Conservation (phyloP, 2,329 filamentous ascomycete species). For the Didymella pinodella region DNA sequence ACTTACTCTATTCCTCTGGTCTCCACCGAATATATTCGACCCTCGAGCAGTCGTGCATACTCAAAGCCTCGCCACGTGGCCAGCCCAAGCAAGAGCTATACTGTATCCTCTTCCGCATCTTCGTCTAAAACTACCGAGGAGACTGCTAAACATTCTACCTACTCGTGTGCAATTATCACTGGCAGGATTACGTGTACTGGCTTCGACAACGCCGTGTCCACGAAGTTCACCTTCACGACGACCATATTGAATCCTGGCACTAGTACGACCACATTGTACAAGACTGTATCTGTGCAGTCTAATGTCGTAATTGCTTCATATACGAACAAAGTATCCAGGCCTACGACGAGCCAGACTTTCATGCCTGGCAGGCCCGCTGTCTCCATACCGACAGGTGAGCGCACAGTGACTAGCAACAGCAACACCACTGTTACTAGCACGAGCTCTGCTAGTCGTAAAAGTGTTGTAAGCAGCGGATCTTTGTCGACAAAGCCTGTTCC, state of each 20-base stretch:
- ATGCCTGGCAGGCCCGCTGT: background rate
- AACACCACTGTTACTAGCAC: background rate
- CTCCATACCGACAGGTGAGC: background rate
- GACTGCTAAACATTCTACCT: background rate
- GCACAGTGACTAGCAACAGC: background rate
- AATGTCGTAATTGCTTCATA: background rate
- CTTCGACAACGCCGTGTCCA: background rate
- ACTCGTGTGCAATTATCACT: background rate
- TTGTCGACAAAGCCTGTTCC: too few species aligned
- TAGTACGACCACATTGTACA: background rate
- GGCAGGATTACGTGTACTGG: background rate
- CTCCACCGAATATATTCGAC: background rate
- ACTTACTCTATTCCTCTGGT: background rate
- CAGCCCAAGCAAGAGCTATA: background rate
- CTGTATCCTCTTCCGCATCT: background rate
- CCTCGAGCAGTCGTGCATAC: background rate
- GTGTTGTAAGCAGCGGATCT: too few species aligned
- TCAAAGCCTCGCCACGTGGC: background rate
- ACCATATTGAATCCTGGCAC: background rate
- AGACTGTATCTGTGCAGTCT: background rate
- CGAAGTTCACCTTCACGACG: background rate
- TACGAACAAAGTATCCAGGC: background rate
- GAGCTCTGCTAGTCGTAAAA: too few species aligned
- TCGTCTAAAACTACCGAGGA: background rate
- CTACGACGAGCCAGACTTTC: background rate